Conservation (phyloP, 2,329 filamentous ascomycete species). For the Madurella fahalii region DNA sequence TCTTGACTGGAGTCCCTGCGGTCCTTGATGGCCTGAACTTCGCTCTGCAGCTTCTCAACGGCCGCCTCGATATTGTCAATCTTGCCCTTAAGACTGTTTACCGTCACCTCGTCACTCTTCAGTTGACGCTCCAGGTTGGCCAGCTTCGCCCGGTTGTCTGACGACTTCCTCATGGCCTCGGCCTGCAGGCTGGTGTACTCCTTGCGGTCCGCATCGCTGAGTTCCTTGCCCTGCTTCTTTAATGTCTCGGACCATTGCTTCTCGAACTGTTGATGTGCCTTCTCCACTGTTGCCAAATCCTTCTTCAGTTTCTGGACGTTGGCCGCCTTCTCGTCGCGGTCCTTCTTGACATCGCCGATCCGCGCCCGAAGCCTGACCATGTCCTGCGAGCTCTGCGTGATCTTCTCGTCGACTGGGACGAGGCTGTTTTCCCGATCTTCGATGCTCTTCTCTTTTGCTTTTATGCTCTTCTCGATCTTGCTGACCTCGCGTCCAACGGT, state of each 20-base stretch:
- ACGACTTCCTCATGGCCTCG: conserved; percentile 78
- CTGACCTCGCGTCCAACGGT: conserved; percentile 70
- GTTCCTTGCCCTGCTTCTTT: conserved; percentile 78
- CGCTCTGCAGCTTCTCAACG: conserved; percentile 67
- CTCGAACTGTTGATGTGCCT: conserved; percentile 84
- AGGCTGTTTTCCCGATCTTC: conserved; percentile 82
- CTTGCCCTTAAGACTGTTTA: conserved; percentile 83
- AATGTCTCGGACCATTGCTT: conserved; percentile 79
- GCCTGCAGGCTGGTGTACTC: conserved; percentile 83
- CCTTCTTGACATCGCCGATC: conserved; percentile 67
- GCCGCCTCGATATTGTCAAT: conserved; percentile 74
- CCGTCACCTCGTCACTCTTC: conserved; percentile 87
- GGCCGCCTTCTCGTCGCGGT: conserved; percentile 67
- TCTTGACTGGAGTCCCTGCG: conserved; percentile 61
- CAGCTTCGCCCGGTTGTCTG: conserved; percentile 74
- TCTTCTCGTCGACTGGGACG: conserved; percentile 88
- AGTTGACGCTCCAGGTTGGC: conserved; percentile 84
- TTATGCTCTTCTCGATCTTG: conserved; percentile 82
- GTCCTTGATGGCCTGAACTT: conserved; percentile 65
- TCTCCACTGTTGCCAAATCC: conserved; percentile 78
- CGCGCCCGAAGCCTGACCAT: conserved; percentile 64
- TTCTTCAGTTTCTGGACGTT: conserved; percentile 72
- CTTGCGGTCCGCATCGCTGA: conserved; percentile 81
- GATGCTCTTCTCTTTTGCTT: conserved; percentile 78
- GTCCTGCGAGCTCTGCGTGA: conserved; percentile 70